Evolutionary conservation across 129 eudicot genomes (phyloP).

Genomic region (Tagetes patula): DNA sequence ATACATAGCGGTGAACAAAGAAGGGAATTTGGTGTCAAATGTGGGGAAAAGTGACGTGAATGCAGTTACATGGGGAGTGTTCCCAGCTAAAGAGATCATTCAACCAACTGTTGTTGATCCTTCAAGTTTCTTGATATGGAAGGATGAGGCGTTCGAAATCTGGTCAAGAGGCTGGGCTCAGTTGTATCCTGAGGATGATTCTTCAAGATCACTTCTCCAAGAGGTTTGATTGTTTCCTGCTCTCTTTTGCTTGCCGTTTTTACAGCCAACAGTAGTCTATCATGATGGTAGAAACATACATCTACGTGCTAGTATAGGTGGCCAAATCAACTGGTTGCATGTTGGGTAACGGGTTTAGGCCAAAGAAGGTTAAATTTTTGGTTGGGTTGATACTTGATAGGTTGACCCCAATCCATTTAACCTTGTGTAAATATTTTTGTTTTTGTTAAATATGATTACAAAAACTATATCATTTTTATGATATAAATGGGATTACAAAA

Average conservation of each 20-base stretch:
- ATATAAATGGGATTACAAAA: neutral
- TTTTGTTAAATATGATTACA: neutral
- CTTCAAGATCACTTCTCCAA: constrained; percentile 69
- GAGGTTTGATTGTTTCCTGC: constrained; percentile 51
- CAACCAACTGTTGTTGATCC: constrained; percentile 97
- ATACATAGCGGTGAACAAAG: constrained; percentile 81
- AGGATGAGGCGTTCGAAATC: constrained; percentile 92
- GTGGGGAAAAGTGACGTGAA: constrained; percentile 57
- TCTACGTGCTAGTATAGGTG: neutral
- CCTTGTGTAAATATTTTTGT: neutral
- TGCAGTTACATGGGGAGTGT: constrained; percentile 97
- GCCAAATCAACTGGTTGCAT: too few species aligned
- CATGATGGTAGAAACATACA: neutral
- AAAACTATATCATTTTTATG: neutral
- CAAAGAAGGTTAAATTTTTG: neutral
- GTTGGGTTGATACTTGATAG: neutral
- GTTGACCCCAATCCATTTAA: neutral
- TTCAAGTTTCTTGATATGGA: constrained; percentile 79
- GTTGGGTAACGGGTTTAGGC: too few species aligned
- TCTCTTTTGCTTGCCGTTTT: neutral
- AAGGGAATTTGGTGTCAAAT: constrained; percentile 68
- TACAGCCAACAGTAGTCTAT: neutral
- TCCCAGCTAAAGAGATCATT: constrained; percentile 90
- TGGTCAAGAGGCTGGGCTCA: constrained; percentile 97
- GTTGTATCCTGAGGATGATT: constrained; percentile 66